Percentiles rank a stretch among this genome's conserved stretches.
Conservation (phyloP, 805 yeast species). For the Candida patagonica region DNA sequence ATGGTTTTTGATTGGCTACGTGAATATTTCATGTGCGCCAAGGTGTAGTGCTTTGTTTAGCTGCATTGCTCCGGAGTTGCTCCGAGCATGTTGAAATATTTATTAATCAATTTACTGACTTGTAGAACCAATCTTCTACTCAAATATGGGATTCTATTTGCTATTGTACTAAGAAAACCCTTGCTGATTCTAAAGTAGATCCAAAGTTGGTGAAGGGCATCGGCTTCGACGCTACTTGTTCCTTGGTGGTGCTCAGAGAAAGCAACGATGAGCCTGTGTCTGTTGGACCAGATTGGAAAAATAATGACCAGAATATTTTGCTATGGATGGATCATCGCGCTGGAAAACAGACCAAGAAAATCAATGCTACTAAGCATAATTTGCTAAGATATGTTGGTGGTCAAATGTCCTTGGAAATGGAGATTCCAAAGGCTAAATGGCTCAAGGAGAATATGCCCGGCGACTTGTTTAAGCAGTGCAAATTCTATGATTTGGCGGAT, state of each 20-base stretch:
- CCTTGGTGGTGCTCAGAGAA: constrained; percentile 72
- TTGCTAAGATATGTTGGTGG: constrained; percentile 92
- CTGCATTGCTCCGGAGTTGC: not conserved
- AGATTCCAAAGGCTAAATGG: constrained; percentile 95
- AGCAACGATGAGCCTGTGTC: constrained; percentile 60
- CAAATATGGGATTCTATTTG: constrained; percentile 87
- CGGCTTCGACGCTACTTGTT: constrained; percentile 97
- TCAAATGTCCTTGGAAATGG: constrained; percentile 97
- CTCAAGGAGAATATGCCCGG: constrained; percentile 73
- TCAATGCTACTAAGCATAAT: constrained; percentile 72
- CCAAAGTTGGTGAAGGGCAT: constrained; percentile 66
- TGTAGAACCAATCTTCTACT: constrained; percentile 67
- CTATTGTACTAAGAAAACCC: constrained; percentile 65
- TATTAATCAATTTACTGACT: constrained; percentile 1
- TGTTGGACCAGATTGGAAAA: constrained; percentile 84
- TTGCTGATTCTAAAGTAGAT: constrained; percentile 67
- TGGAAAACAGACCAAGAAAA: constrained; percentile 62
- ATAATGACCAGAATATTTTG: constrained; percentile 69
- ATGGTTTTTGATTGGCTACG: not conserved
- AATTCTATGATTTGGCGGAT: constrained; percentile 90
- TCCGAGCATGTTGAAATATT: no score
- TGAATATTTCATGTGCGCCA: not conserved
- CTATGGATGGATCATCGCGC: constrained; percentile 99
- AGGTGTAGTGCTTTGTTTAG: not conserved
- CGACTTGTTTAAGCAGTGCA: constrained; percentile 46